Base-by-base conservation (phyloP, 805 yeast species). In the Metschnikowia colocasiae region DNA sequence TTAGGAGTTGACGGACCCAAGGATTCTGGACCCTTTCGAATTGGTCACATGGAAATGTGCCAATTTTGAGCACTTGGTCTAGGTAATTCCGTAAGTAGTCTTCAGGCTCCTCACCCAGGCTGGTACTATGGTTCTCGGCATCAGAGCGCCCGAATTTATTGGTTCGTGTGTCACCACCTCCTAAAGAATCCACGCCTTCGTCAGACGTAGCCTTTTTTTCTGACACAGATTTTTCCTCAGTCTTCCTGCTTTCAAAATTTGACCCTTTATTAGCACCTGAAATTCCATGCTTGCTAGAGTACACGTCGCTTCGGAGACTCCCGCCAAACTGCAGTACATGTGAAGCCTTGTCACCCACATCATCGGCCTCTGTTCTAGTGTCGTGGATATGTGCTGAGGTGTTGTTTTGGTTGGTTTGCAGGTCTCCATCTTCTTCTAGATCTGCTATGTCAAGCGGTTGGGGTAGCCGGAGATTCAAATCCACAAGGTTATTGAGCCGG, bases 61-160 rank as follows among this genome's bases (percentile, higher is more conserved):
- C 44, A 4, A 52, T 22, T 8, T 50, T 18, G 16, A 58, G 45
- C 9, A 43, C 56, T 13, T 40, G 30, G 19, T 59, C 61, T 8
- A 71, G 54, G 12, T 56, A 48, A 38, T 65, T 65, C 47, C 71
- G 65, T 22, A 60, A 53, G 22, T 55, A 46, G 37, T 67, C 58
- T 15, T 43, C 49, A 4, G 37, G 36, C 3, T 31, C 37, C 20
- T 29, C 42, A 10, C 13, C n/a, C 9, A 16, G 15, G 29, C 22
- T 22, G 22, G 7, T 6, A 33, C 9, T 9, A 18, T 5, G 23
- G 29, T 9, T 8, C 29, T 29, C 43, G 9, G 15, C n/a, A 10
- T 6, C 20, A 15, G 30, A 15, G 8, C 19, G 30, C 19, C 15
- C 40, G 15, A 15, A 22, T 16, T 36, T 25, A 25, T 25, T 36